phyloP scores from a whole-genome alignment of 106 monocot species.

The Alisma plantagoaquatica region DNA sequence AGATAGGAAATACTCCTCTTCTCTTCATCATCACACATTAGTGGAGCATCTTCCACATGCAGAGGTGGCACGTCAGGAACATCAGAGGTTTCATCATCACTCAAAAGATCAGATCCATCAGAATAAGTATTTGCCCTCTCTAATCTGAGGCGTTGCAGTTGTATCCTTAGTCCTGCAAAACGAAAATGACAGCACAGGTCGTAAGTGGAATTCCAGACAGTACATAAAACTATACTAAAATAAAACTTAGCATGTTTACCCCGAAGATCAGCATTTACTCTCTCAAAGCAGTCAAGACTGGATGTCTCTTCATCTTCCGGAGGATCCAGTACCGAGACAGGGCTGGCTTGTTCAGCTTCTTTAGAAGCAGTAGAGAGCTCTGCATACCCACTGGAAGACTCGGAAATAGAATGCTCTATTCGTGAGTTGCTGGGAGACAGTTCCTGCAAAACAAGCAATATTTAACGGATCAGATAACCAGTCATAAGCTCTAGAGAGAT shows the following conservation, averaged over 20 bases:
- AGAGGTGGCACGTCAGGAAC: constrained; percentile 1
- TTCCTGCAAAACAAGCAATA: no score
- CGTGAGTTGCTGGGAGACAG: no score
- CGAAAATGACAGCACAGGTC: background rate
- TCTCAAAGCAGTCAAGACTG: constrained; percentile 49
- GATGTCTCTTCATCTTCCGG: constrained; percentile 20
- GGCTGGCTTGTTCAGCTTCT: constrained; percentile 57
- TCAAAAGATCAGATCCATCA: constrained; percentile 26
- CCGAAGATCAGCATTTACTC: constrained; percentile 61
- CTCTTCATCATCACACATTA: constrained; percentile 39
- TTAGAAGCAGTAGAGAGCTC: constrained; percentile 12
- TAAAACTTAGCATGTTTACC: constrained; percentile 23
- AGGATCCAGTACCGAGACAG: constrained; percentile 67
- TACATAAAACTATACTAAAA: background rate
- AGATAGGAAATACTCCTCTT: constrained; percentile 80
- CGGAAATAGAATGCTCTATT: no score
- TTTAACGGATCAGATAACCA: no score
- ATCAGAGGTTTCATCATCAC: constrained; percentile 37
- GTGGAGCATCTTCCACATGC: constrained; percentile 8
- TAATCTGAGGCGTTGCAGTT: constrained; percentile 60
- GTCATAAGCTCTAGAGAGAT: no score
- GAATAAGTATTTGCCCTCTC: constrained; percentile 17
- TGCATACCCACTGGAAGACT: constrained; percentile 5
- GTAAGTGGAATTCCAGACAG: background rate
- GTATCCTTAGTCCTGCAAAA: constrained; percentile 51